Evolutionary conservation across 2,329 filamentous ascomycete genomes (phyloP).

Genomic region (Aspergillus brasiliensis): DNA sequence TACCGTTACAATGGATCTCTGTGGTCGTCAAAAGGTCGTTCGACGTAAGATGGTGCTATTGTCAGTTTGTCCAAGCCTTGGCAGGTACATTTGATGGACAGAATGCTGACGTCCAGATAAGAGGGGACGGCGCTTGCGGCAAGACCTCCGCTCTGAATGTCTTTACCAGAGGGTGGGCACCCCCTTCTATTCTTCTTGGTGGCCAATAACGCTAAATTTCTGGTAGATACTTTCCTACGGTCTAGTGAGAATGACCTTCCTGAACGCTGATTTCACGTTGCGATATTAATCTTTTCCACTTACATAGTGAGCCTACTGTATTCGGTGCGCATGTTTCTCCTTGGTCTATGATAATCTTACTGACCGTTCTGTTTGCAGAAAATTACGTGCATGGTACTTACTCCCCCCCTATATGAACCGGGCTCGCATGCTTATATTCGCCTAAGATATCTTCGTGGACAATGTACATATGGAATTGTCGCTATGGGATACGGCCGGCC

Average conservation of each 20-base stretch:
- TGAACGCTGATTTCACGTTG: not conserved
- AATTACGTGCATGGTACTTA: constrained; percentile 93
- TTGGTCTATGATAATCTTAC: constrained; percentile 17
- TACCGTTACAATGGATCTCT: constrained; percentile 54
- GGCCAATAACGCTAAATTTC: constrained; percentile 20
- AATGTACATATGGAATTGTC: constrained; percentile 95
- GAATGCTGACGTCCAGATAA: constrained; percentile 43
- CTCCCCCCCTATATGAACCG: not conserved
- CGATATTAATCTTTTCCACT: constrained; percentile 25
- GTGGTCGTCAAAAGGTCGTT: constrained; percentile 78
- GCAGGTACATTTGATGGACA: not conserved
- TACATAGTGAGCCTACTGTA: constrained; percentile 79
- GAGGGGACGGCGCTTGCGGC: constrained; percentile 92
- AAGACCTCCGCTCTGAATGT: constrained; percentile 98
- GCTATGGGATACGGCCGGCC: constrained; percentile 96
- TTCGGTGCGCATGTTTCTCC: constrained; percentile 59
- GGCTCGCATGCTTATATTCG: constrained; percentile 23
- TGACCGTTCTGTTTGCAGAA: constrained; percentile 55
- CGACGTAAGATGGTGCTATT: constrained; percentile 95
- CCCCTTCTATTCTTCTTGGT: constrained; percentile 12
- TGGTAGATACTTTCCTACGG: constrained; percentile 87
- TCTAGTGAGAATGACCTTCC: constrained; percentile 66
- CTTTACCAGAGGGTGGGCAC: constrained; percentile 82
- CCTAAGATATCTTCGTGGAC: constrained; percentile 92
- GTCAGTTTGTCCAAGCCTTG: constrained; percentile 48